phyloP scores from a whole-genome alignment of 441 rosid genomes.

The Mallotus japonicus region DNA sequence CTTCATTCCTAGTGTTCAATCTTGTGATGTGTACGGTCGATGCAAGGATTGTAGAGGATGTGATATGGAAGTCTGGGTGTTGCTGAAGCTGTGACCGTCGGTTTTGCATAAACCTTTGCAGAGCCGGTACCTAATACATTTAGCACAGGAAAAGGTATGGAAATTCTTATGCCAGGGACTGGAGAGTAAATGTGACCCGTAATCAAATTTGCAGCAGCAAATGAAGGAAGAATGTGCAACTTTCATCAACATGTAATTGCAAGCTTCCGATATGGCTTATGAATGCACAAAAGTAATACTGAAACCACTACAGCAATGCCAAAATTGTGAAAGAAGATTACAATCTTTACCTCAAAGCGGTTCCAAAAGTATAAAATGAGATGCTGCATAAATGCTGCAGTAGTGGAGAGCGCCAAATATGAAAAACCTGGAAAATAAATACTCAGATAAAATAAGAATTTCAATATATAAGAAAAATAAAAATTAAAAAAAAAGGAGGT shows the following conservation, averaged over 20 bases:
- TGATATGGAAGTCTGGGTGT: conserved; percentile 88
- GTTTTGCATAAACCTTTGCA: conserved; percentile 79
- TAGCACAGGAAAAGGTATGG: neutral
- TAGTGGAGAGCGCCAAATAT: conserved; percentile 78
- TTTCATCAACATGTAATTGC: neutral
- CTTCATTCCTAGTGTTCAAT: conserved; percentile 60
- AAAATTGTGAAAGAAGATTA: neutral
- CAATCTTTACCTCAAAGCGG: conserved; percentile 78
- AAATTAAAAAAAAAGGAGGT: neutral
- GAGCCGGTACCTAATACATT: conserved; percentile 70
- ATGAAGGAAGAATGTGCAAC: neutral
- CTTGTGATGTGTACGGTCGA: conserved; percentile 92
- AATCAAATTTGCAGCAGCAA: neutral
- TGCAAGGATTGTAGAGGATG: conserved; percentile 92
- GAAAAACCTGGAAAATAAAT: conserved; percentile 68
- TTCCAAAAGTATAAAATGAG: conserved; percentile 96
- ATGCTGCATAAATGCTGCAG: conserved; percentile 92
- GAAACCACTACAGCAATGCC: neutral
- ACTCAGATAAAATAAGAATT: conserved; percentile 4
- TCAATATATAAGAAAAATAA: neutral
- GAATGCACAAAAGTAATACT: neutral
- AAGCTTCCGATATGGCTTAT: neutral
- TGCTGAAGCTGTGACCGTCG: conserved; percentile 76
- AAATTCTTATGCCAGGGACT: neutral
- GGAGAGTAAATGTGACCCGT: neutral